A percentile compares a stretch with the other conserved stretches of the same genome.
phyloP scores from a whole-genome alignment of 139 green algal species.

The Edaphochlamys debaryana region DNA sequence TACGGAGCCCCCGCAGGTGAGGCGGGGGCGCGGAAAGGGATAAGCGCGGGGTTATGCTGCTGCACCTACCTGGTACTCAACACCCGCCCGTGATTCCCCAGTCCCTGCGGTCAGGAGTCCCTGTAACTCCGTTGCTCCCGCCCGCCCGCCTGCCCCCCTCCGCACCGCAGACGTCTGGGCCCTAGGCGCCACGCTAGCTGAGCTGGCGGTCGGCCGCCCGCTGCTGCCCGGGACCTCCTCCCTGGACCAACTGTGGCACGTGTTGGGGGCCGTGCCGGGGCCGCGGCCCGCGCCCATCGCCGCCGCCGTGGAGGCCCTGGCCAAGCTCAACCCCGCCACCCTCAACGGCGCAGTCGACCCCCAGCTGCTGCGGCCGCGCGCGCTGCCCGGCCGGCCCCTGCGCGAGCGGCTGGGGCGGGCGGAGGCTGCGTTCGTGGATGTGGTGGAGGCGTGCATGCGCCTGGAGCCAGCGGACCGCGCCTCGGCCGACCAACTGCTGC shows the following conservation, averaged over 20 bases:
- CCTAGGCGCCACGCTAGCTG: conserved; percentile 72
- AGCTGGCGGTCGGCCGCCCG: conserved; percentile 74
- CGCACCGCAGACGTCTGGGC: conserved; percentile 47
- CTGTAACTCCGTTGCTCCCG: no score
- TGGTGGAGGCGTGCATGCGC: conserved; percentile 16
- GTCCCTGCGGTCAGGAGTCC: not conserved
- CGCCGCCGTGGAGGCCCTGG: conserved; percentile 31
- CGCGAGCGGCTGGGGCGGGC: not conserved
- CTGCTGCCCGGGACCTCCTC: conserved; percentile 78
- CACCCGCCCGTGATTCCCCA: no score
- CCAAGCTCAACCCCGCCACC: not conserved
- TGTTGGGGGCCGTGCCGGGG: conserved; percentile 62
- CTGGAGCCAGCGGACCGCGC: not conserved
- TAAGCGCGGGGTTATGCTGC: no score
- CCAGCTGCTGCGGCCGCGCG: not conserved
- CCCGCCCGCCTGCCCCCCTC: no score
- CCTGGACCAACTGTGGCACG: conserved; percentile 80
- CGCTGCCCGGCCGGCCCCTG: conserved; percentile 5
- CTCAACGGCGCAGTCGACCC: not conserved
- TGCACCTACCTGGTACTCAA: no score
- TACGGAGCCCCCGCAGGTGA: conserved; percentile 14
- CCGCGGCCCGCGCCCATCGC: conserved; percentile 49
- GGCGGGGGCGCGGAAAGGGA: no score
- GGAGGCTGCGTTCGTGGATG: not conserved
- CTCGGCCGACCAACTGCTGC: conserved; percentile 6